phyloP scores from a whole-genome alignment of 345 rosid genomes.

The Raphanus raphanistrum region DNA sequence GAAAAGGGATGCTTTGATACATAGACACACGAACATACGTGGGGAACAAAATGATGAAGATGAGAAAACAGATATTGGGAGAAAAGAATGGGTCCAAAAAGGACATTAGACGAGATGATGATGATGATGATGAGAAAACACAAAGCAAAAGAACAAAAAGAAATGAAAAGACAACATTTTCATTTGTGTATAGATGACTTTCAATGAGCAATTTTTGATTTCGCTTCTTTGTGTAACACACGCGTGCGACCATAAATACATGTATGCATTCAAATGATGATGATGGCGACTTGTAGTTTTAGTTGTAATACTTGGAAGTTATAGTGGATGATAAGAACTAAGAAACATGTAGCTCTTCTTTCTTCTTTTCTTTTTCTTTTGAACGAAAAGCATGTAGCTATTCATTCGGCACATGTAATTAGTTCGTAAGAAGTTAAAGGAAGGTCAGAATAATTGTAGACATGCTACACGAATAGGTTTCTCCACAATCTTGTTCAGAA shows the following conservation, averaged over 20 bases:
- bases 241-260: conserved; percentile 29
- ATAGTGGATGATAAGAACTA: not conserved
- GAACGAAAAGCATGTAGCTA: conserved; percentile 1
- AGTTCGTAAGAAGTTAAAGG: not conserved
- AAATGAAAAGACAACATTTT: conserved; percentile 17
- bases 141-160: conserved; percentile 17
- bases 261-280: conserved; percentile 21
- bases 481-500: not conserved
- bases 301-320: conserved; percentile 24
- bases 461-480: not conserved
- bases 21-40: conserved; percentile 34
- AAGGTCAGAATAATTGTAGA: not conserved
- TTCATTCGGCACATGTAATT: not conserved
- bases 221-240: conserved; percentile 28
- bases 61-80: conserved; percentile 20
- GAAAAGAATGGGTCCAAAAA: conserved; percentile 42
- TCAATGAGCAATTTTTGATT: conserved; percentile 13
- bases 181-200: conserved; percentile 25
- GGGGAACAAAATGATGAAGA: conserved; percentile 38
- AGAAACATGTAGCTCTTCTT: not conserved
- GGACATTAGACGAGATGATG: conserved; percentile 28
- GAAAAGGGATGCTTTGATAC: conserved; percentile 16
- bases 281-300: conserved; percentile 15
- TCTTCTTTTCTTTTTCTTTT: too few species aligned
- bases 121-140: conserved; percentile 21